Percentiles rank a stretch among this genome's conserved stretches.
Conservation (phyloP, 2,329 filamentous ascomycete species). For the Zopfia rhizophila region DNA sequence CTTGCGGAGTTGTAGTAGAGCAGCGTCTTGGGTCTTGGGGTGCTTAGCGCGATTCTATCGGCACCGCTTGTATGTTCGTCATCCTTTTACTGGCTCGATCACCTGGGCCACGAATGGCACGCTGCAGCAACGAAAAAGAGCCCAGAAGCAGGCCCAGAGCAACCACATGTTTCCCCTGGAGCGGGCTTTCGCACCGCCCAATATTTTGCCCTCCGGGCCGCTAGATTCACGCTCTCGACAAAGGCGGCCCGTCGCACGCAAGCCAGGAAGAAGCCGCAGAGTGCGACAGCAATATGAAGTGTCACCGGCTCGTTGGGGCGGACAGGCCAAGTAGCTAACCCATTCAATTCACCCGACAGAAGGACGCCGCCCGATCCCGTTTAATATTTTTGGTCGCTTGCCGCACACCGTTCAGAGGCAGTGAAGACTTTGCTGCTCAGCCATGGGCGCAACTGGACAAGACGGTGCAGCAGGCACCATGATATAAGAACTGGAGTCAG, state of each 20-base stretch:
- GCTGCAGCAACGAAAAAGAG: conserved; percentile 9
- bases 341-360: conserved; percentile 31
- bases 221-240: neutral
- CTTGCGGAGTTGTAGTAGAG: conserved; percentile 12
- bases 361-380: conserved; percentile 33
- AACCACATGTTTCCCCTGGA: no score
- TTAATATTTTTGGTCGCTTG: conserved; percentile 35
- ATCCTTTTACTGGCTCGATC: conserved; percentile 5
- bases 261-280: conserved; percentile 14
- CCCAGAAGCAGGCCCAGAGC: no score
- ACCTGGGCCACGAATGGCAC: neutral
- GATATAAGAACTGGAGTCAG: conserved; percentile 18
- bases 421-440: conserved; percentile 8
- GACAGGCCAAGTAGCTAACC: conserved; percentile 30
- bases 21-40: conserved; percentile 3
- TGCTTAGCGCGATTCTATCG: conserved; percentile 15
- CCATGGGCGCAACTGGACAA: conserved; percentile 16
- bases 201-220: neutral
- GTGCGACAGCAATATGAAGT: conserved; percentile 16
- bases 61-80: conserved; percentile 14
- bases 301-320: conserved; percentile 30
- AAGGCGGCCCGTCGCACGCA: conserved; percentile 22
- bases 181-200: no score
- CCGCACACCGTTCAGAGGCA: conserved; percentile 3
- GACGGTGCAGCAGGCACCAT: neutral